These are phyloP conservation scores for Teunomyces gatunensis DNA, from an alignment of 805 yeast species.

Conservation along the genomic window DNA sequence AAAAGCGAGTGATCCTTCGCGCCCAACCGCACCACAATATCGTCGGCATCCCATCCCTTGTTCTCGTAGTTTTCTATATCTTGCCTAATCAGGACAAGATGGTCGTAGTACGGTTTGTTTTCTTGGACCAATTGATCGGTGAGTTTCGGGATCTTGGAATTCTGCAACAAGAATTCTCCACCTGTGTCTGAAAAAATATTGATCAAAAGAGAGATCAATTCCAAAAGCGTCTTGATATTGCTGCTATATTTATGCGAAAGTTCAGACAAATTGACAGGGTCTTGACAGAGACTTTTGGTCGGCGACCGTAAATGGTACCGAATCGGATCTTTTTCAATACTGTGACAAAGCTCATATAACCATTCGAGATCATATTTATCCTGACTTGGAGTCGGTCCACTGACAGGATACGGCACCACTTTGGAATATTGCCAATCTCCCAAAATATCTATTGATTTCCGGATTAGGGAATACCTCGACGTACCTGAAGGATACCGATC, in stretches of 20 bases:
- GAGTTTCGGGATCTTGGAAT: constrained; percentile 37
- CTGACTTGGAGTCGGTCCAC: not conserved
- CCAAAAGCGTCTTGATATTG: constrained; percentile 21
- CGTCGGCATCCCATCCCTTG: constrained; percentile 40
- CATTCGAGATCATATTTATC: constrained; percentile 24
- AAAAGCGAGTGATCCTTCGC: constrained; percentile 16
- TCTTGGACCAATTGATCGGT: constrained; percentile 21
- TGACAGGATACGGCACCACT: constrained; percentile 35
- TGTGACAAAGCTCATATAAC: constrained; percentile 40
- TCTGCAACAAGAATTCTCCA: constrained; percentile 32
- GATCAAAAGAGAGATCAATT: constrained; percentile 27
- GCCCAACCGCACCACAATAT: constrained; percentile 33
- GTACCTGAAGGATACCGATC: constrained; percentile 55
- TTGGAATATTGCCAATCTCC: constrained; percentile 38
- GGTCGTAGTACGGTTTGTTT: constrained; percentile 19
- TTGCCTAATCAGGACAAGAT: constrained; percentile 18
- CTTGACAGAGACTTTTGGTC: constrained; percentile 29
- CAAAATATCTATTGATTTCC: constrained; percentile 35
- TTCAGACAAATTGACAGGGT: constrained; percentile 36
- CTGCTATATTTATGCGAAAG: constrained; percentile 19
- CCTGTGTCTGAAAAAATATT: constrained; percentile 29
- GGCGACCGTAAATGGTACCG: constrained; percentile 46
- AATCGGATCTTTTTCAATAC: constrained; percentile 47
- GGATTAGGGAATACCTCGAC: constrained; percentile 43
- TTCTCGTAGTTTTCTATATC: constrained; percentile 30